These are phyloP conservation scores for Schrenkiella parvula DNA, from an alignment of 345 rosid genomes.

Conservation along the genomic window DNA sequence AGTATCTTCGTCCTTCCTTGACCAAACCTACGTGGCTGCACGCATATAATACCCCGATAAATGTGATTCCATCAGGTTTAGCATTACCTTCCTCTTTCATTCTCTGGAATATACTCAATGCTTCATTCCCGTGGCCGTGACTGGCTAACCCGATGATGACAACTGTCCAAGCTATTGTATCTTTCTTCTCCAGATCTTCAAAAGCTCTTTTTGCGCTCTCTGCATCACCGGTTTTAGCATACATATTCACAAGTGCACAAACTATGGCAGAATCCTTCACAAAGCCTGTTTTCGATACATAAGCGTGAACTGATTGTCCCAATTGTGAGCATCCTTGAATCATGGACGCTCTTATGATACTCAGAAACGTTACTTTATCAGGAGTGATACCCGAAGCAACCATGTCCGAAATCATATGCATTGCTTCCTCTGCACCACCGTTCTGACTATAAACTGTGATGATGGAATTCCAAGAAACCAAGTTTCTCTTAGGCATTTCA, in stretches of 20 bases:
- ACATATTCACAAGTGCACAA: conserved; percentile 34
- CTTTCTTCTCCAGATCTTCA: conserved; percentile 30
- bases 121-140: conserved; percentile 52
- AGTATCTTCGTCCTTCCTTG: conserved; percentile 42
- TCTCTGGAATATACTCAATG: conserved; percentile 35
- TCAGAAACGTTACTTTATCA: conserved; percentile 40
- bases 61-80: conserved; percentile 44
- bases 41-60: conserved; percentile 42
- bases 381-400: conserved; percentile 22
- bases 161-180: conserved; percentile 47
- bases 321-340: conserved; percentile 27
- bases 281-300: conserved; percentile 22
- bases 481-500: conserved; percentile 40
- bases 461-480: conserved; percentile 45
- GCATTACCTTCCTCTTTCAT: conserved; percentile 40
- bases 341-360: conserved; percentile 40
- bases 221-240: conserved; percentile 35
- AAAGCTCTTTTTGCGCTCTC: conserved; percentile 10
- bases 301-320: conserved; percentile 30
- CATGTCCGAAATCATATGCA: conserved; percentile 33
- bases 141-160: conserved; percentile 52
- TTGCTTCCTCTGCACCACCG: conserved; percentile 33
- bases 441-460: conserved; percentile 41
- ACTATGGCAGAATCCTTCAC: conserved; percentile 26
- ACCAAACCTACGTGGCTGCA: conserved; percentile 52